Percentiles rank a stretch among this genome's conserved stretches.
Evolutionary conservation across 371 early-diverging fungal genomes (phyloP).

Genomic region (Mycotypha africana): DNA sequence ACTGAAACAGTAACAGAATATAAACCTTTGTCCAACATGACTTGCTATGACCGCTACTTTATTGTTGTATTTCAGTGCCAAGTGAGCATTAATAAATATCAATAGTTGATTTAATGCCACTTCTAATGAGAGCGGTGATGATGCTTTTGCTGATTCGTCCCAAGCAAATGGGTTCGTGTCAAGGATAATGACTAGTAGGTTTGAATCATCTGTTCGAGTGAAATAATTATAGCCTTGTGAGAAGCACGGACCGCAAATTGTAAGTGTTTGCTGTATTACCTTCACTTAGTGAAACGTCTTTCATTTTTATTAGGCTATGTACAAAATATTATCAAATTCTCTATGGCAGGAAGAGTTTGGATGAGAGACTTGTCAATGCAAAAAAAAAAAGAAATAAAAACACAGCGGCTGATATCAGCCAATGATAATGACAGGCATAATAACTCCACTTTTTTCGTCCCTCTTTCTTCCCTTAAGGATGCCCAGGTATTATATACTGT

Average conservation of each 20-base stretch:
- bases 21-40: conserved; percentile 46
- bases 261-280: not conserved
- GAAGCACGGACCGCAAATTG: not conserved
- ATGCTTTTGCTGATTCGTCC: conserved; percentile 48
- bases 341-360: no score
- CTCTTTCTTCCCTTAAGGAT: no score
- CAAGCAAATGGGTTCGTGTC: conserved; percentile 78
- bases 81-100: conserved; percentile 84
- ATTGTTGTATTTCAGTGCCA: conserved; percentile 82
- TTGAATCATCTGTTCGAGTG: conserved; percentile 55
- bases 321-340: no score
- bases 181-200: conserved; percentile 68
- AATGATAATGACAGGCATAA: no score
- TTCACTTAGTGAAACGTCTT: not conserved
- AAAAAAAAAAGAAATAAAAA: no score
- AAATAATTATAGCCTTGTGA: not conserved
- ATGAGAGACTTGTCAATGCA: no score
- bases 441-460: no score
- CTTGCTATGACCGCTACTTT: conserved; percentile 75
- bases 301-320: not conserved
- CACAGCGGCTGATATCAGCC: not conserved
- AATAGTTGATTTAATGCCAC: conserved; percentile 72
- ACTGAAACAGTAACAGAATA: not conserved
- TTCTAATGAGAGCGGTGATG: conserved; percentile 53
- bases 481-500: no score